Base-by-base conservation (phyloP, 768 basidiomycete species). In the Pulveroboletus frians region DNA sequence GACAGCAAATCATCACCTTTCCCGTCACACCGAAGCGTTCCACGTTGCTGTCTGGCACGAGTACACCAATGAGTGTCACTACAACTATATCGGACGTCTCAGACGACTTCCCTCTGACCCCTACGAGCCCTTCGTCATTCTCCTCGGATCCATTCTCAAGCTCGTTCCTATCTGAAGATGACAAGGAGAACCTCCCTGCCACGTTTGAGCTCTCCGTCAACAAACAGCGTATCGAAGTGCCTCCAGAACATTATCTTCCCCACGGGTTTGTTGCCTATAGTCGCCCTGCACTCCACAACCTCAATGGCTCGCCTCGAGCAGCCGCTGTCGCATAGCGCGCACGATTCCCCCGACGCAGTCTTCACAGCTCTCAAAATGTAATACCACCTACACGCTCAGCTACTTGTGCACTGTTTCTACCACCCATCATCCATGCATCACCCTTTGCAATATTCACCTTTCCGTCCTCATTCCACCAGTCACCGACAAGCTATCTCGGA, bases 71-170 rank as follows among this genome's bases (percentile, higher is more conserved):
- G 73, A 90, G 87, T 63, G 77, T 78, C 36, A 79, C 85, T 15
- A 87, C 86, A 9, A 78, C 81, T 27, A 73, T 79, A 34, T 90
- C 88, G 17, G 88, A 90, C 62, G 59, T 76, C 52, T 88, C 87
- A 35, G 88, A 90, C 56, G 88, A 92, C 60, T 87, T 89, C 78
- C 89, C 89, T 10, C 71, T 81, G 56, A 92, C 89, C 11, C 89
- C 89, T 5, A 80, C 83, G 41, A 89, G 85, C 36, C 87, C 88
- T 58, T 72, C 69, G 11, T 68, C 69, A 58, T 62, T 73, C 53
- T 68, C 66, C 29, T 61, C 69, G 8, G 69, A 69, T 49, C 62
- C 64, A 11, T 76, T 81, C 60, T 83, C 81, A 49, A 81, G 85
- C 57, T 73, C 78, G 3, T 78, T 79, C 62, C 70, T 77, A 67